phyloP scores from a whole-genome alignment of 1,284 basidiomycete genomes.

The Peniophora sp. region DNA sequence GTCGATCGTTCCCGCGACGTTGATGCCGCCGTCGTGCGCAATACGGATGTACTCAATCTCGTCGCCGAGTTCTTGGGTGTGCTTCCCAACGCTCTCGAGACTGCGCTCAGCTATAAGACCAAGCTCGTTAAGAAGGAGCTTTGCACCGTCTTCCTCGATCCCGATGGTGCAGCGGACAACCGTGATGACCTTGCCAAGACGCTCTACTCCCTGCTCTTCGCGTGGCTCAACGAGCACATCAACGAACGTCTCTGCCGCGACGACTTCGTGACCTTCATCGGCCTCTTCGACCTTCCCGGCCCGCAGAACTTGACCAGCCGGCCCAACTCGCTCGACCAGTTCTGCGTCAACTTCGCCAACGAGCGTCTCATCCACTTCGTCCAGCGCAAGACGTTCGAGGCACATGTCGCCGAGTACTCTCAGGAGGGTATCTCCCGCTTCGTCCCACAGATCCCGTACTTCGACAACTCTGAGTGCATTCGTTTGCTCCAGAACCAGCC shows the following conservation, averaged over 20 bases:
- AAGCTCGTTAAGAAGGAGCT: slow-evolving; percentile 90
- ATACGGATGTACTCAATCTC: slow-evolving; percentile 70
- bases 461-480: slow-evolving; percentile 89
- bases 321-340: slow-evolving; percentile 90
- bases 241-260: slow-evolving; percentile 91
- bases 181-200: slow-evolving; percentile 91
- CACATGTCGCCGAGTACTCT: slow-evolving; percentile 73
- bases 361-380: slow-evolving; percentile 86
- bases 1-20: slow-evolving; percentile 76
- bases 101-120: slow-evolving; percentile 87
- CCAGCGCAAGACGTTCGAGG: slow-evolving; percentile 75
- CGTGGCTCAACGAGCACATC: slow-evolving; percentile 95
- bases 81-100: slow-evolving; percentile 66
- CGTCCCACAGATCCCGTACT: slow-evolving; percentile 73
- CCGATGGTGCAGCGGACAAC: slow-evolving; percentile 88
- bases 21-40: slow-evolving; percentile 83
- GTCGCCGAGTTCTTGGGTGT: slow-evolving; percentile 92
- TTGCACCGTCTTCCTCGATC: slow-evolving; percentile 93
- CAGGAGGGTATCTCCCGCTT: slow-evolving; percentile 75
- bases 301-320: slow-evolving; percentile 80
- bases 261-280: slow-evolving; percentile 87
- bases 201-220: slow-evolving; percentile 90
- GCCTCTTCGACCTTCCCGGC: slow-evolving; percentile 95
- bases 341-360: slow-evolving; percentile 94
- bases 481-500: slow-evolving; percentile 83